A percentile compares a stretch with the other conserved stretches of the same genome.
Conservation (phyloP, 768 basidiomycete species). For the Tulasnella sp. region DNA sequence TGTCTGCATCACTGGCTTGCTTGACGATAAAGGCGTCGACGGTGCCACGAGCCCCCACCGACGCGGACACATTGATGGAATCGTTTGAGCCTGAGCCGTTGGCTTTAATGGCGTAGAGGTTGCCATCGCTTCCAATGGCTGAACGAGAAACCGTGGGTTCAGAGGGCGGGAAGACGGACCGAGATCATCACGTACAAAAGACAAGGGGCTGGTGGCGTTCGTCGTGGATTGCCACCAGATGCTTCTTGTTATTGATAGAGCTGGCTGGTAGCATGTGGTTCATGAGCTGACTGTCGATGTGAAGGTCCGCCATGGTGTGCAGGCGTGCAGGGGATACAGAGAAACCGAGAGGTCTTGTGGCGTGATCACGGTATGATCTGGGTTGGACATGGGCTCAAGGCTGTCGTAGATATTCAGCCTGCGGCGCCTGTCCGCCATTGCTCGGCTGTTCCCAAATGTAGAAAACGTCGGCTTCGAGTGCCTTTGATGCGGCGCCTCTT, state of each 20-base stretch:
- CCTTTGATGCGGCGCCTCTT: not conserved
- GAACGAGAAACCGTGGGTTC: not conserved
- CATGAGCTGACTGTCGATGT: constrained; percentile 15
- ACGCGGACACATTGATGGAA: not conserved
- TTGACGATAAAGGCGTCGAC: not conserved
- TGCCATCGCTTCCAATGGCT: constrained; percentile 11
- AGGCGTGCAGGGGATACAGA: not conserved
- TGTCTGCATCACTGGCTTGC: not conserved
- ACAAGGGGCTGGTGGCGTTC: constrained; percentile 1
- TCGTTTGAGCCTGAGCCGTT: not conserved
- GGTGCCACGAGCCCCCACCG: not conserved
- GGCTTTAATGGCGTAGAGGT: not conserved
- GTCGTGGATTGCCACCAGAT: not conserved
- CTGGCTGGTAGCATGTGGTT: not conserved
- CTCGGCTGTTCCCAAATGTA: not conserved
- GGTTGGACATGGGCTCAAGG: not conserved
- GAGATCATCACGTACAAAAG: not conserved
- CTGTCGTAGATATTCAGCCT: not conserved
- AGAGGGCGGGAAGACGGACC: not conserved
- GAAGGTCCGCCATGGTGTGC: not conserved
- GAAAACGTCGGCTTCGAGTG: not conserved
- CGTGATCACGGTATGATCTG: not conserved
- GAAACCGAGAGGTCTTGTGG: not conserved
- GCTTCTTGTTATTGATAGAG: not conserved
- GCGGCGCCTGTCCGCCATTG: not conserved